These are phyloP conservation scores for Teunomyces panamensis DNA, from an alignment of 805 yeast genomes.

Conservation along the genomic window DNA sequence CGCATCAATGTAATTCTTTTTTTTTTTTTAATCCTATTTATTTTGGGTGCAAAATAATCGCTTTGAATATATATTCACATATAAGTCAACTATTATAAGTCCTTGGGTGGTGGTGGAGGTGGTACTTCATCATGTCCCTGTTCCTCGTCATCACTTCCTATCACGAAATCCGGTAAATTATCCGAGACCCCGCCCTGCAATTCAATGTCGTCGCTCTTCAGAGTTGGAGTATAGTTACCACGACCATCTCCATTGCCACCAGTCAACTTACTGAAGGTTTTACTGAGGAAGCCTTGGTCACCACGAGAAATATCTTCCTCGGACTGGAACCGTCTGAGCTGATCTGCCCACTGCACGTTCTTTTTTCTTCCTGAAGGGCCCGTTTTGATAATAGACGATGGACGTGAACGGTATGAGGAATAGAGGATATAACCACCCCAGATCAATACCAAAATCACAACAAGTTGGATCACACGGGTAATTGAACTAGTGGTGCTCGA, in stretches of 20 bases:
- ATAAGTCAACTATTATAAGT: not conserved
- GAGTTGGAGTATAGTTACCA: conserved; percentile 26
- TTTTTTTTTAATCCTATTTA: not conserved
- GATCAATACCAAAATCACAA: conserved; percentile 34
- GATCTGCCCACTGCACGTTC: conserved; percentile 49
- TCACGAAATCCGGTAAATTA: conserved; percentile 33
- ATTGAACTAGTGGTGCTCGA: conserved; percentile 18
- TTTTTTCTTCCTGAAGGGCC: conserved; percentile 34
- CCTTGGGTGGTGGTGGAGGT: not conserved
- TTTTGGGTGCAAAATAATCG: not conserved
- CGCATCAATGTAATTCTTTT: not conserved
- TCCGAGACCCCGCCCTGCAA: conserved; percentile 4
- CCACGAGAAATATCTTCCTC: conserved; percentile 15
- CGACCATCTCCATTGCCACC: conserved; percentile 18
- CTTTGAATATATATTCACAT: not conserved
- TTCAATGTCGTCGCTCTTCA: conserved; percentile 23
- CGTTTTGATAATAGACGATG: conserved; percentile 41
- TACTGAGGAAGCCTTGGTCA: conserved; percentile 36
- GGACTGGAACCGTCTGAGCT: conserved; percentile 32
- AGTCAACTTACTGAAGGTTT: conserved; percentile 31
- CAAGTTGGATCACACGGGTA: conserved; percentile 39
- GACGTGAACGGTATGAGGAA: conserved; percentile 34
- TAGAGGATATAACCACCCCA: conserved; percentile 43
- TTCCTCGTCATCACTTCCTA: conserved; percentile 48
- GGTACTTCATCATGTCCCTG: not conserved